Evolutionary conservation across 139 green algal species (phyloP).

Genomic region (Chlamydomonas sp.): DNA sequence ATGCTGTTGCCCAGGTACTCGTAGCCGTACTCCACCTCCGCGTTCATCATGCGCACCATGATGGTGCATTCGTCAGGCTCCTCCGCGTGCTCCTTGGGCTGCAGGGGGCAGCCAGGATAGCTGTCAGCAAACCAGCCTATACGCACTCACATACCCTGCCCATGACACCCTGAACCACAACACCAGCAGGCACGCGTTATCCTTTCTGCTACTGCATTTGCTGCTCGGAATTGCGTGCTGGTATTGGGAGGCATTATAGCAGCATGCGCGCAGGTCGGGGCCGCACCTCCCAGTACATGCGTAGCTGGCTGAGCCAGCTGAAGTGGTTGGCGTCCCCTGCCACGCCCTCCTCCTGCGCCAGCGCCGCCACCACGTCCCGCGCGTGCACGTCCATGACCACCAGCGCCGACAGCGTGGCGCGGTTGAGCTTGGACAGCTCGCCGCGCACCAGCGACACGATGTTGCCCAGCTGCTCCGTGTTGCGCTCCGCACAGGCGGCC

Average conservation of each 20-base stretch:
- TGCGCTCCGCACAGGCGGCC: slow-evolving; percentile 36
- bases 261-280: too few relatives aligned
- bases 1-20: slow-evolving; percentile 84
- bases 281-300: slow-evolving; percentile 81
- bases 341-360: slow-evolving; percentile 58
- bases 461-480: slow-evolving; percentile 56
- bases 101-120: background rate
- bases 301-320: slow-evolving; percentile 79
- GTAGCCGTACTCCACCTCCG: slow-evolving; percentile 74
- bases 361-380: slow-evolving; percentile 66
- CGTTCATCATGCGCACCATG: slow-evolving; percentile 84
- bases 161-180: background rate
- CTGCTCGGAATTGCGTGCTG: background rate
- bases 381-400: slow-evolving; percentile 89
- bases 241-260: too few relatives aligned
- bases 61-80: slow-evolving; percentile 61
- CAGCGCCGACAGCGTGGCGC: slow-evolving; percentile 75
- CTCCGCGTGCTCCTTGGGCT: background rate
- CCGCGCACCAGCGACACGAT: slow-evolving; percentile 68
- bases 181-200: background rate
- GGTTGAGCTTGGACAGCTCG: slow-evolving; percentile 68
- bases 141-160: too few relatives aligned
- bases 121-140: background rate
- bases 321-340: slow-evolving; percentile 68
- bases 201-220: background rate